phyloP scores from a whole-genome alignment of 129 eudicot species.

The Logfia minima region DNA sequence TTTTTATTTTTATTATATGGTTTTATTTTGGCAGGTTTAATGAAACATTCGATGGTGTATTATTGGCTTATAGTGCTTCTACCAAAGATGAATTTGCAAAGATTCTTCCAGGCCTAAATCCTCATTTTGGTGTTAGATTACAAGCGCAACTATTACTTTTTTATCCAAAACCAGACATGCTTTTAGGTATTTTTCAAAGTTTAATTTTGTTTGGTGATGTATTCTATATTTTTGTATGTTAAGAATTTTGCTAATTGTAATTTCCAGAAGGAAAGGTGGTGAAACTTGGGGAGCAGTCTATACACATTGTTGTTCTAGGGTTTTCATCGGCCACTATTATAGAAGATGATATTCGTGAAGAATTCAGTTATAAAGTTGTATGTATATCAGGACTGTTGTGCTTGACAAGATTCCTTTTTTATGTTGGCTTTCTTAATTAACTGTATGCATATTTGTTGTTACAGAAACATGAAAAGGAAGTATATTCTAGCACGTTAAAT shows the following conservation, averaged over 20 bases:
- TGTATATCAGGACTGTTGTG: conserved; percentile 14
- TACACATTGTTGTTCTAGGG: conserved; percentile 83
- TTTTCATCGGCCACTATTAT: conserved; percentile 73
- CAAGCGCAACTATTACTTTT: conserved; percentile 66
- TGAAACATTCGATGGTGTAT: conserved; percentile 83
- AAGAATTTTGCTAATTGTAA: background rate
- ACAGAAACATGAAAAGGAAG: conserved; percentile 71
- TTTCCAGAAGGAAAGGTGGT: conserved; percentile 88
- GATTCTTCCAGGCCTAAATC: conserved; percentile 68
- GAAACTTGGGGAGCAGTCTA: conserved; percentile 60
- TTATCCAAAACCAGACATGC: conserved; percentile 75
- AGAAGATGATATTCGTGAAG: conserved; percentile 78
- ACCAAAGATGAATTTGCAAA: conserved; percentile 43
- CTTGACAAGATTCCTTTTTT: background rate
- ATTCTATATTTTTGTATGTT: background rate
- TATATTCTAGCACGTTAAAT: conserved; percentile 46
- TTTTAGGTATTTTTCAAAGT: conserved; percentile 44
- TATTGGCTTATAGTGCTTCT: conserved; percentile 69
- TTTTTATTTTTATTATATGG: background rate
- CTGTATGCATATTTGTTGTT: conserved; percentile 25
- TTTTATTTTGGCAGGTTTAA: conserved; percentile 48
- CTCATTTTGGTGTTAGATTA: conserved; percentile 61
- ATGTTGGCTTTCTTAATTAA: background rate
- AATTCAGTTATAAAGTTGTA: conserved; percentile 68
- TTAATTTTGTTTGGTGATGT: background rate